phyloP scores from a whole-genome alignment of 2,329 filamentous ascomycete species.

The Arthrinium puccinioides region DNA sequence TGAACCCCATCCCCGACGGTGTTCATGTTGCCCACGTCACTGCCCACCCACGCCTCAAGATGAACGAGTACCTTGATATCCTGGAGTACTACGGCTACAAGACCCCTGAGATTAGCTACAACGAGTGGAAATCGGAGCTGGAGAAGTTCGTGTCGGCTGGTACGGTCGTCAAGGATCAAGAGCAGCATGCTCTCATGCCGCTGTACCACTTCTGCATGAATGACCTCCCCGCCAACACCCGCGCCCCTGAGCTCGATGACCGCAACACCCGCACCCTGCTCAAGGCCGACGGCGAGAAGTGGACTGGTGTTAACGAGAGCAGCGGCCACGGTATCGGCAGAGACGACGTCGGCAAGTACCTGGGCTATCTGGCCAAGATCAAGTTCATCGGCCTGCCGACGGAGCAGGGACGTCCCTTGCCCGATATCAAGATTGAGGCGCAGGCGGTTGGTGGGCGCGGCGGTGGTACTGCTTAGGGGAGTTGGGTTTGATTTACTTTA shows the following conservation, averaged over 20 bases:
- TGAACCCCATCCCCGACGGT: slow-evolving; percentile 47
- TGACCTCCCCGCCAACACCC: slow-evolving; percentile 62
- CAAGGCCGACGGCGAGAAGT: slow-evolving; percentile 51
- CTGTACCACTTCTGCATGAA: slow-evolving; percentile 67
- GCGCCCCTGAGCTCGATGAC: slow-evolving; percentile 70
- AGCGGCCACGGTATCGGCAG: slow-evolving; percentile 48
- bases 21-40: slow-evolving; percentile 70
- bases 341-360: slow-evolving; percentile 55
- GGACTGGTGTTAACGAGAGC: slow-evolving; percentile 51
- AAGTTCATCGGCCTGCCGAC: slow-evolving; percentile 51
- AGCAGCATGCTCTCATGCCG: slow-evolving; percentile 67
- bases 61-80: slow-evolving; percentile 68
- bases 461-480: slow-evolving; percentile 12
- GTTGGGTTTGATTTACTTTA: background rate
- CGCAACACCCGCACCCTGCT: slow-evolving; percentile 58
- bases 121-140: slow-evolving; percentile 60
- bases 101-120: slow-evolving; percentile 59
- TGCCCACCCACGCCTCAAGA: slow-evolving; percentile 66
- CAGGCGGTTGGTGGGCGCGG: slow-evolving; percentile 18
- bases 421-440: slow-evolving; percentile 23
- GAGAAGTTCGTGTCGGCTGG: slow-evolving; percentile 59
- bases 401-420: slow-evolving; percentile 22
- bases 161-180: slow-evolving; percentile 45
- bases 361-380: slow-evolving; percentile 54
- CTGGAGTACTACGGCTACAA: slow-evolving; percentile 68